Evolutionary conservation across 2,329 filamentous ascomycete genomes (phyloP).

Genomic region (Cladophialophora immunda): DNA sequence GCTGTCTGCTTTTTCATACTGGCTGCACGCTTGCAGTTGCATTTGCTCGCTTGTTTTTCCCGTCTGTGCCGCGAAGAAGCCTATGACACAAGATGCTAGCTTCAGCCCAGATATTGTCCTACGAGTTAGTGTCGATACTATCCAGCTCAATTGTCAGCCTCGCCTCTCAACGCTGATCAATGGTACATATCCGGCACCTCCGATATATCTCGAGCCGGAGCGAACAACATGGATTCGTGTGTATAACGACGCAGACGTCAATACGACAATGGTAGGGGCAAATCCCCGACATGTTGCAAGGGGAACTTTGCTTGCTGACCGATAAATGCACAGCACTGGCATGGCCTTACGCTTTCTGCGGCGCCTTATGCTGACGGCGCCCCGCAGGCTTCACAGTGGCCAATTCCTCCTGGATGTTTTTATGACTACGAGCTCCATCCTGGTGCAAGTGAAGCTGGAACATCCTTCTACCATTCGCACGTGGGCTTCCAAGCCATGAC

Average conservation of each 20-base stretch:
- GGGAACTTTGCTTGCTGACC: constrained; percentile 2
- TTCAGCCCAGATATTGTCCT: constrained; percentile 58
- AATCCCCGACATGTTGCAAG: background rate
- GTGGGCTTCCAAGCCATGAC: constrained; percentile 69
- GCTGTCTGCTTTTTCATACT: background rate
- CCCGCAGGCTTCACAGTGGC: constrained; percentile 70
- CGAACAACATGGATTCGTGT: constrained; percentile 64
- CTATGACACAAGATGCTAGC: constrained; percentile 29
- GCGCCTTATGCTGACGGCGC: constrained; percentile 72
- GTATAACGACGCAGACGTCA: constrained; percentile 63
- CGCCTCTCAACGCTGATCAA: constrained; percentile 62
- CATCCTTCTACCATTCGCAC: constrained; percentile 75
- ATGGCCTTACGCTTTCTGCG: constrained; percentile 67
- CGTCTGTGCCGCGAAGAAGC: constrained; percentile 14
- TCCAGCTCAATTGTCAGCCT: constrained; percentile 56
- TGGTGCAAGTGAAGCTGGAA: constrained; percentile 63
- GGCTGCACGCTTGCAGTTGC: constrained; percentile 2
- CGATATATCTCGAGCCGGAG: constrained; percentile 57
- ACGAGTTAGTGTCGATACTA: constrained; percentile 52
- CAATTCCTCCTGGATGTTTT: constrained; percentile 67
- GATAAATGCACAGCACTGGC: constrained; percentile 66
- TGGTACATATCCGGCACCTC: constrained; percentile 62
- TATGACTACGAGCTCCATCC: constrained; percentile 73
- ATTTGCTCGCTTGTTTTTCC: background rate
- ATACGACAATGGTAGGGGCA: constrained; percentile 64